Base-by-base conservation (phyloP, 1,284 basidiomycete species). In the Fomitopsis betulina region DNA sequence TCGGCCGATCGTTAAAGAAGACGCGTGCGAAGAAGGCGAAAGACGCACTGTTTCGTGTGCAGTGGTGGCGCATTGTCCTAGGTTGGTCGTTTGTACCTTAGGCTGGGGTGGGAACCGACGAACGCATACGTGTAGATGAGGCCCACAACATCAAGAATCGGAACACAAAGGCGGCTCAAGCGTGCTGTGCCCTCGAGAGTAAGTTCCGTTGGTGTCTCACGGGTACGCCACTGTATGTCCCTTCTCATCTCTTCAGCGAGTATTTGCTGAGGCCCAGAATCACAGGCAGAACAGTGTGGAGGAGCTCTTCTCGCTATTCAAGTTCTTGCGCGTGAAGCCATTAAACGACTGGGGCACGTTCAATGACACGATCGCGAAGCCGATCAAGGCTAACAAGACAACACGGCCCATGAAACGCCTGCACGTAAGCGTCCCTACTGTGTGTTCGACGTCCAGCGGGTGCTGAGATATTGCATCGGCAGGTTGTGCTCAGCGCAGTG, bases 141-240 rank as follows among this genome's bases (percentile, higher is more conserved):
- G 96, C 96, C 0, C 96, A 99, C 69, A 95, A 92, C 67, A 98
- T 99, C 78, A 98, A 98, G 81, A 97, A 98, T 68, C 79, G 86
- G 59, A 89, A 82, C 35, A 93, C 96, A 0, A 92, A 94, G 70
- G 82, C 84, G 32, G 87, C 93, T 1, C 79, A 87, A 43, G 94
- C 93, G 0, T 96, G 94, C 60, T 92, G 85, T 59, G 89, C 81
- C 1, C 78, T 99, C 10, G 74, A 86, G 38, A 82, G 83, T 12
- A 92, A 91, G 69, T 95, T 84, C 70, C 81, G 93, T 50, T 96
- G 94, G 94, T 93, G 90, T 70, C 74, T 96, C 57, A 96, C 93
- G 5, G 94, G 93, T 53, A 96, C 94, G 8, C 94, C 93, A 0
- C 89, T 96, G 82, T 92, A 75, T 65, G 89, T 54, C 6, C 15